phyloP scores from a whole-genome alignment of 225 moss, liverwort and hornwort species.

The Thuidium tamariscinum region DNA sequence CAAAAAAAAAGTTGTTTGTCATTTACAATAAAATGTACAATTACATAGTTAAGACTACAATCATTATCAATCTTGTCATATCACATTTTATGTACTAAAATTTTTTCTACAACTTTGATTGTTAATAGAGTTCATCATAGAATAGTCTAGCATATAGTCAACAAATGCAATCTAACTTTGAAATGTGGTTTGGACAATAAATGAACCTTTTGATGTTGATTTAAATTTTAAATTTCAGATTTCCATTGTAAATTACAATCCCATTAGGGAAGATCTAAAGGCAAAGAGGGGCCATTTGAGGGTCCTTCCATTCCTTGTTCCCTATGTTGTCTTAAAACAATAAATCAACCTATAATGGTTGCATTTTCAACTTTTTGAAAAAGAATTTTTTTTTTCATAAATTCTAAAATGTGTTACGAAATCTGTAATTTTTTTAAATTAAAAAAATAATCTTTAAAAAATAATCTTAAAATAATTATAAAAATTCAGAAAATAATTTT shows the following conservation, averaged over 20 bases:
- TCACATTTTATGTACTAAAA: background rate
- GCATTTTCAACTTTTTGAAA: too few species aligned
- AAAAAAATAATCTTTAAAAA: too few species aligned
- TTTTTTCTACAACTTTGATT: background rate
- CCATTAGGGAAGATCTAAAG: too few species aligned
- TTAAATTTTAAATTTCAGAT: background rate
- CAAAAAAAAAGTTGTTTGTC: accelerated
- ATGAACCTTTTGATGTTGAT: accelerated
- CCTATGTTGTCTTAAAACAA: too few species aligned
- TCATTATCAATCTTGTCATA: background rate
- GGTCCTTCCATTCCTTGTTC: too few species aligned
- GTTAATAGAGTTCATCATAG: background rate
- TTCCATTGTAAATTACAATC: accelerated
- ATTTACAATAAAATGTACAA: background rate
- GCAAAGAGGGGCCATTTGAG: too few species aligned
- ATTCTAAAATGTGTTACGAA: too few species aligned
- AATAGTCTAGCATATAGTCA: accelerated
- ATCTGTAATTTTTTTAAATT: too few species aligned
- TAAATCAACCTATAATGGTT: too few species aligned
- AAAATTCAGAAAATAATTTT: too few species aligned
- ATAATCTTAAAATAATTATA: too few species aligned
- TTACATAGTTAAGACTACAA: background rate
- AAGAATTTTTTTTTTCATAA: too few species aligned
- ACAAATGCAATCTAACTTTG: accelerated
- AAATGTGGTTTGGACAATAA: background rate